phyloP scores from a whole-genome alignment of 2,329 filamentous ascomycete genomes.

The Dactylellina drechsleri region DNA sequence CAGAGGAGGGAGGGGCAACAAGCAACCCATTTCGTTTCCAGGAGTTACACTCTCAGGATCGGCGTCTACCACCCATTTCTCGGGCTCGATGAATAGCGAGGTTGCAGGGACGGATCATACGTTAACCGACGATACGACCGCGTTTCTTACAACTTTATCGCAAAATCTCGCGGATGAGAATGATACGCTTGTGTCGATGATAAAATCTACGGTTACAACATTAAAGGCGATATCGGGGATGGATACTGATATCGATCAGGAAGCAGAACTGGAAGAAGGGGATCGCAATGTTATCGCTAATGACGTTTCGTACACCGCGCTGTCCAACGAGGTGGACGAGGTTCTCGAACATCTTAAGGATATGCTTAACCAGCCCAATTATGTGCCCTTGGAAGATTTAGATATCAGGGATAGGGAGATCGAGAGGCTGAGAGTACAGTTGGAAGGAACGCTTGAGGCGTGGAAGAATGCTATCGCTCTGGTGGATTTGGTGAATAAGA shows the following conservation, averaged over 20 bases:
- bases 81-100: conserved; percentile 57
- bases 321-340: conserved; percentile 77
- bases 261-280: conserved; percentile 59
- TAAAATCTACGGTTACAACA: conserved; percentile 76
- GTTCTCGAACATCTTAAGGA: conserved; percentile 83
- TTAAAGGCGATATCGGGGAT: conserved; percentile 76
- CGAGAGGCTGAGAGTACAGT: conserved; percentile 79
- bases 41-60: conserved; percentile 64
- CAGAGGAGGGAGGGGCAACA: conserved; percentile 67
- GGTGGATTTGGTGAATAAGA: conserved; percentile 90
- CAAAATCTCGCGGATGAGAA: conserved; percentile 91
- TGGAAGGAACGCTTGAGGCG: conserved; percentile 90
- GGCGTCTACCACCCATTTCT: conserved; percentile 38
- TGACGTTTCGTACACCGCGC: conserved; percentile 72
- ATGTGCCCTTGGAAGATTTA: conserved; percentile 94
- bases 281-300: conserved; percentile 62
- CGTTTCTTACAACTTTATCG: conserved; percentile 86
- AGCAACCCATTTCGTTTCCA: conserved; percentile 62
- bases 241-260: conserved; percentile 60
- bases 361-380: conserved; percentile 92
- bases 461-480: conserved; percentile 90
- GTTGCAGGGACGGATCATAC: conserved; percentile 70
- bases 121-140: conserved; percentile 85
- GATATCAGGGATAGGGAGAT: conserved; percentile 94
- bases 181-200: conserved; percentile 77